These are phyloP conservation scores for Trichoderma asperellum DNA, from an alignment of 2,329 filamentous ascomycete genomes.

Conservation along the genomic window DNA sequence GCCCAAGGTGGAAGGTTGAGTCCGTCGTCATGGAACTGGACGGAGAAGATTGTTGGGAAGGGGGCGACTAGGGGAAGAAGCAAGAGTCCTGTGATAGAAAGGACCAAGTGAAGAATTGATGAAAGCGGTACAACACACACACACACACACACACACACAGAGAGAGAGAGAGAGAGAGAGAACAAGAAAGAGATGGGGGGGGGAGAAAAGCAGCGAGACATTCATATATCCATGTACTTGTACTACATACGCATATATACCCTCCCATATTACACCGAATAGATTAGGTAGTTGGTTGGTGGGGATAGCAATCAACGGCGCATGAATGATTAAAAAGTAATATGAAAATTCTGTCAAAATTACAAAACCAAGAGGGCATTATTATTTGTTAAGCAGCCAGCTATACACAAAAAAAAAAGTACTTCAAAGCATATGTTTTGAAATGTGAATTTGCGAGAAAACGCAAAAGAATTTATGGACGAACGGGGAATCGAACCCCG, in stretches of 20 bases:
- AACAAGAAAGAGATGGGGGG: no score
- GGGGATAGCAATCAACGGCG: background rate
- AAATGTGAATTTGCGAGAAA: background rate
- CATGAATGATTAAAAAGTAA: background rate
- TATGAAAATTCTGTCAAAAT: background rate
- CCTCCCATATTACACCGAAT: background rate
- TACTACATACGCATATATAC: background rate
- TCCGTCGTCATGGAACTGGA: slow-evolving; percentile 53
- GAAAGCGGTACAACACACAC: background rate
- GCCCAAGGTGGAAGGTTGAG: slow-evolving; percentile 33
- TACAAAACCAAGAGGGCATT: background rate
- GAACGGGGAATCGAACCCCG: slow-evolving; percentile 32
- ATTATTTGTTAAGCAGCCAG: background rate
- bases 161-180: background rate
- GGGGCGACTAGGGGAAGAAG: slow-evolving; percentile 31
- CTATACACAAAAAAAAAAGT: background rate
- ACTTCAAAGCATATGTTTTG: background rate
- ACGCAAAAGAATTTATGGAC: slow-evolving; percentile 27
- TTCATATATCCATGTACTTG: background rate
- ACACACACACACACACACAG: no score
- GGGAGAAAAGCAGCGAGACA: background rate
- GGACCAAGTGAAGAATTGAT: background rate
- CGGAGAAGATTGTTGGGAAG: slow-evolving; percentile 58
- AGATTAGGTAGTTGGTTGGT: background rate
- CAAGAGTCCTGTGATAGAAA: slow-evolving; percentile 36